These are phyloP conservation scores for Vigna reflexopilosa DNA, from an alignment of 306 rosid species.

Conservation along the genomic window DNA sequence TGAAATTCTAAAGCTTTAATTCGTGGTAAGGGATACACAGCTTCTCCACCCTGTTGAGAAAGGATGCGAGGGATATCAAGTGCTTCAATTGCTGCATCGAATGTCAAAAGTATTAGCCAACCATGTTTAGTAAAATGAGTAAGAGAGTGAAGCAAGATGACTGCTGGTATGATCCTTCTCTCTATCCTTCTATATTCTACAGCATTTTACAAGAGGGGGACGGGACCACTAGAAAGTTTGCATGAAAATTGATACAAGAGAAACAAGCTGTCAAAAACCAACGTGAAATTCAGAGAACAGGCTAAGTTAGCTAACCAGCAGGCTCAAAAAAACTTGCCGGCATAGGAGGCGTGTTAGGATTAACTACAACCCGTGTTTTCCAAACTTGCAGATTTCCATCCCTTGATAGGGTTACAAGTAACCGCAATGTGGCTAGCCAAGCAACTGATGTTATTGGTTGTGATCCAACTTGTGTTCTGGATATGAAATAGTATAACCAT, in stretches of 20 bases:
- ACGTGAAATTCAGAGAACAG: conserved; percentile 15
- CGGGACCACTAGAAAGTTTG: neutral
- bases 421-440: conserved; percentile 83
- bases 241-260: conserved; percentile 20
- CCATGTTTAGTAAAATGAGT: conserved; percentile 16
- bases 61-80: conserved; percentile 96
- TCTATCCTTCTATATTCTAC: neutral
- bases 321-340: conserved; percentile 91
- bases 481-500: conserved; percentile 49
- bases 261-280: conserved; percentile 26
- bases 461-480: conserved; percentile 95
- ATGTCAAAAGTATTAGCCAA: conserved; percentile 47
- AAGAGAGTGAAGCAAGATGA: conserved; percentile 32
- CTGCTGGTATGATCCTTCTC: conserved; percentile 31
- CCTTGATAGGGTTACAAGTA: conserved; percentile 85
- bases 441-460: conserved; percentile 94
- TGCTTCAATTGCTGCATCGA: conserved; percentile 84
- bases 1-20: conserved; percentile 88
- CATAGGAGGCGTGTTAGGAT: conserved; percentile 83
- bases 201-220: conserved; percentile 1
- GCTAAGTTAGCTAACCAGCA: conserved; percentile 73
- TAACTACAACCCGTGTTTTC: conserved; percentile 83
- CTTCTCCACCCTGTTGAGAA: conserved; percentile 99
- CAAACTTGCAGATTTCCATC: conserved; percentile 97
- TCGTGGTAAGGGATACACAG: conserved; percentile 89